Base-by-base conservation (phyloP, 805 yeast genomes). In the Starmerella geochares region DNA sequence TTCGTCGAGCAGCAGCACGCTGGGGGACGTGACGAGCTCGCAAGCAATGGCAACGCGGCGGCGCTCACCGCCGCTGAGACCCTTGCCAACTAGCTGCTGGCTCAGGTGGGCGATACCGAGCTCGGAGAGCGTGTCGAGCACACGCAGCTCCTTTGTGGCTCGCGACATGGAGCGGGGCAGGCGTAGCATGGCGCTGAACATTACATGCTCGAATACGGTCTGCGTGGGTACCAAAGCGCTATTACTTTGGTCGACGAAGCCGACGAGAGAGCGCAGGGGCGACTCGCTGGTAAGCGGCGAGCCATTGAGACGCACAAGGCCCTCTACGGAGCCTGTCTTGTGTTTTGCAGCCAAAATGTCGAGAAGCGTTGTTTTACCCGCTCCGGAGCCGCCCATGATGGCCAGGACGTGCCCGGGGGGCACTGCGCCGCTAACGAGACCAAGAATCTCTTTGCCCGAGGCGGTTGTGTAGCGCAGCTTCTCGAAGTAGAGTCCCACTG, bases 341-440 rank as follows among this genome's bases (percentile, higher is more conserved):
- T 80, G 77, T 62, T 90, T 92, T 42, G 81, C 83, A 0, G 97
- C 97, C 49, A 92, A 69, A 52, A 92, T 87, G 62, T 92, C 98
- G 46, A 92, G 69, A 38, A 92, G 68, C 0, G 98, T 90, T 0
- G 98, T 90, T 63, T 92, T 92, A 47, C 98, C 98, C 13, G 98
- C 97, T 45, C 98, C 98, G 0, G 96, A 88, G 1, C 96, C 96
- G 39, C 98, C 98, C 95, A 92, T 86, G 37, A 92, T 86, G 0
- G 98, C 97, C 63, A 87, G 65, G 54, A 94, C 83, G 63, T 87
- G 87, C 33, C 96, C 83, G 2, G 96, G 95, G 46, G 78, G 77
- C 2, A 81, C 95, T 13, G 78, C 58, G 9, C 98, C 98, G 57
- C 77, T 79, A 0, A 86, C 73, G 25, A 74, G 71, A 11, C 75